phyloP scores from a whole-genome alignment of 2,329 filamentous ascomycete genomes.

The Ophiostoma ulmi region DNA sequence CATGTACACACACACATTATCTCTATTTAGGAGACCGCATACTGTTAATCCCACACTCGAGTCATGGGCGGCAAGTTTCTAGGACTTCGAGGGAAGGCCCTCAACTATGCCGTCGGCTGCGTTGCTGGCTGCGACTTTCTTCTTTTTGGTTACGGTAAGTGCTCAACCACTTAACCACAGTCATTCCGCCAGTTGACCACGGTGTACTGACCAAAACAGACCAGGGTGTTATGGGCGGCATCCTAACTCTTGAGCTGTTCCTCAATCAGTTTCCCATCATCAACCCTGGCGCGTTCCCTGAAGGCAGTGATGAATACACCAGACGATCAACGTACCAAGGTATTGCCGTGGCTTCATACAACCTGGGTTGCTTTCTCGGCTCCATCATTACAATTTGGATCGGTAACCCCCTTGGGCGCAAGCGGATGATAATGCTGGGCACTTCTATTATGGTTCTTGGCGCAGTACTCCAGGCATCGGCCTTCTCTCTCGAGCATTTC shows the following conservation, averaged over 20 bases:
- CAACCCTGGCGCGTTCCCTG: constrained; percentile 38
- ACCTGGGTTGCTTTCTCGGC: constrained; percentile 33
- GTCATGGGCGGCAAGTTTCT: constrained; percentile 42
- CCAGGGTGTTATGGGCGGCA: constrained; percentile 70
- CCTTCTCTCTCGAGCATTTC: constrained; percentile 39
- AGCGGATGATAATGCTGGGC: constrained; percentile 39
- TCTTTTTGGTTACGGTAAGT: constrained; percentile 52
- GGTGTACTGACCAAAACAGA: constrained; percentile 40
- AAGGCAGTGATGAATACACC: constrained; percentile 34
- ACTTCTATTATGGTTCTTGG: constrained; percentile 42
- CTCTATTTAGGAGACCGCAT: too few species aligned
- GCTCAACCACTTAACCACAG: background rate
- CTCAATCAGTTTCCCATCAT: constrained; percentile 50
- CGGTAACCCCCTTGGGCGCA: constrained; percentile 41
- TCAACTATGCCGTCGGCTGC: constrained; percentile 65
- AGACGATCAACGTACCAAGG: constrained; percentile 48
- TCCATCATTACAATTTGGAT: constrained; percentile 34
- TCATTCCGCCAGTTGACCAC: background rate
- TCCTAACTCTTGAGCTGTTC: constrained; percentile 64
- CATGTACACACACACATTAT: too few species aligned
- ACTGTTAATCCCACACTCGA: background rate
- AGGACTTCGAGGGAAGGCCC: constrained; percentile 58
- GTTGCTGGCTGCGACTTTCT: constrained; percentile 69
- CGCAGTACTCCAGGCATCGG: constrained; percentile 39
- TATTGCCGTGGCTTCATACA: constrained; percentile 36